These are phyloP conservation scores for Candida boidinii DNA, from an alignment of 805 yeast species.

Conservation along the genomic window DNA sequence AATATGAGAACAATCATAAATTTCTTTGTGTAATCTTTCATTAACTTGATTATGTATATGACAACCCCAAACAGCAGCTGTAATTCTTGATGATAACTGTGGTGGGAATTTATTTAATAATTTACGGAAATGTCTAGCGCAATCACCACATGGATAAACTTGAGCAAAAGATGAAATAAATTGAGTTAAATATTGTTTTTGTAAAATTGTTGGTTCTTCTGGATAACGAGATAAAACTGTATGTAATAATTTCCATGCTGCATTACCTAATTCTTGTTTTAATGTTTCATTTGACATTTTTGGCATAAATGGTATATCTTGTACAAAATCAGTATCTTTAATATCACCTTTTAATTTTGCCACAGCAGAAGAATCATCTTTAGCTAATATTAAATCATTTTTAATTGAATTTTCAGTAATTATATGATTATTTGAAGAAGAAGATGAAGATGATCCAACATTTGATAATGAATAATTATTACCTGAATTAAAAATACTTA, in stretches of 20 bases:
- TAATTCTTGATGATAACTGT: slow-evolving; percentile 63
- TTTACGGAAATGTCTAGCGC: slow-evolving; percentile 83
- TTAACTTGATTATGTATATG: slow-evolving; percentile 85
- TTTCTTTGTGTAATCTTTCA: slow-evolving; percentile 53
- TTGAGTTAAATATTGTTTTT: slow-evolving; percentile 50
- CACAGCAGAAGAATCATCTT: too few relatives aligned
- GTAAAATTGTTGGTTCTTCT: slow-evolving; percentile 59
- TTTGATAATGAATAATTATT: too few relatives aligned
- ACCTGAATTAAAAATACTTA: too few relatives aligned
- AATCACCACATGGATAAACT: slow-evolving; percentile 95
- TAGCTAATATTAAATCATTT: too few relatives aligned
- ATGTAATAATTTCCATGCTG: slow-evolving; percentile 90
- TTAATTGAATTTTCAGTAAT: too few relatives aligned
- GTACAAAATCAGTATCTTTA: too few relatives aligned
- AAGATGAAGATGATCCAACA: too few relatives aligned
- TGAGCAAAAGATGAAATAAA: slow-evolving; percentile 76
- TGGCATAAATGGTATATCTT: slow-evolving; percentile 62
- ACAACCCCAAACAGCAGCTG: slow-evolving; percentile 96
- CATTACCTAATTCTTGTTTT: slow-evolving; percentile 74
- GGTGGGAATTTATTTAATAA: slow-evolving; percentile 73
- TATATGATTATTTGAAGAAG: too few relatives aligned
- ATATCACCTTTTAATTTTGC: too few relatives aligned
- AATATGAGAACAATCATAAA: slow-evolving; percentile 79
- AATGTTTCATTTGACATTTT: slow-evolving; percentile 73
- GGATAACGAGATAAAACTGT: slow-evolving; percentile 91